Percentiles rank a stretch among this genome's conserved stretches.
These are phyloP conservation scores for Talaromyces verruculosus DNA, from an alignment of 2,329 filamentous ascomycete species.

Conservation along the genomic window DNA sequence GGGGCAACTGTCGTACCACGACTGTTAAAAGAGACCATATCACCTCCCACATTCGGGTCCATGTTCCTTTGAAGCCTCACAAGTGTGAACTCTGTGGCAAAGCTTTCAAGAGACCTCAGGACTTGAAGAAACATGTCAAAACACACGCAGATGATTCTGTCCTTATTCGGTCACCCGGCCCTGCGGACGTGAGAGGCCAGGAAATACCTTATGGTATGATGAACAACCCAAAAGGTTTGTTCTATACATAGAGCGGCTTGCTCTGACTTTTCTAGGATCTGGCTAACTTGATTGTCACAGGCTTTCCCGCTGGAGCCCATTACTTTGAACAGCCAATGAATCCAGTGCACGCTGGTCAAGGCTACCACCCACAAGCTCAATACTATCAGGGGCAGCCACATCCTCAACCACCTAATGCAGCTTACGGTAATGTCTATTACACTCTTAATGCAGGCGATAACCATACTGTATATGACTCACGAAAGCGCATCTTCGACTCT, in stretches of 20 bases:
- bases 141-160: conserved; percentile 96
- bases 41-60: conserved; percentile 96
- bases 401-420: conserved; percentile 54
- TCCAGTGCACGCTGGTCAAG: conserved; percentile 45
- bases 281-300: conserved; percentile 24
- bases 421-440: conserved; percentile 76
- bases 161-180: conserved; percentile 61
- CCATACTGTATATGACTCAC: conserved; percentile 64
- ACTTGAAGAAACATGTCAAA: conserved; percentile 99
- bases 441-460: conserved; percentile 65
- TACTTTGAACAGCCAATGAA: conserved; percentile 53
- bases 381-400: conserved; percentile 58
- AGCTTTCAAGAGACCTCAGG: conserved; percentile 97
- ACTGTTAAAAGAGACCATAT: conserved; percentile 99
- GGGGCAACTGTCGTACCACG: conserved; percentile 92
- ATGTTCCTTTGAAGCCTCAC: conserved; percentile 98
- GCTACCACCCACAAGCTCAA: conserved; percentile 45
- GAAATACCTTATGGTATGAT: conserved; percentile 42
- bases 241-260: not conserved
- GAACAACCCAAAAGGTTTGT: conserved; percentile 39
- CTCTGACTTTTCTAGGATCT: not conserved
- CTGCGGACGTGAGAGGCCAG: conserved; percentile 50
- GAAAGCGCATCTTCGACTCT: conserved; percentile 83
- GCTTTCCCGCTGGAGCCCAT: conserved; percentile 47
- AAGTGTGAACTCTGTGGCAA: conserved; percentile 99